Conservation (phyloP, 345 rosid genomes). For the Citrus unshiu region DNA sequence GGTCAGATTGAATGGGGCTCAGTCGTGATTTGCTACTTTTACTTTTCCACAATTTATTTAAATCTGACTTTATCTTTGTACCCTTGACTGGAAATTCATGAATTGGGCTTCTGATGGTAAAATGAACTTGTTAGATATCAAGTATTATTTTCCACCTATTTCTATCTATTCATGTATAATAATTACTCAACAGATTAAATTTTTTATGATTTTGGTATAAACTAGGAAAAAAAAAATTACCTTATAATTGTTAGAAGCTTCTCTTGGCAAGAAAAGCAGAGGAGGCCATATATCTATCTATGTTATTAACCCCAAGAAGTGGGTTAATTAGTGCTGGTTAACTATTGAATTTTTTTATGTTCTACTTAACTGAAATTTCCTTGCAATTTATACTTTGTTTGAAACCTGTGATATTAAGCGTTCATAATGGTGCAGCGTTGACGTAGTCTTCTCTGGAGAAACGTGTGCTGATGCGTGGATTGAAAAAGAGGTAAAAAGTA, state of each 20-base stretch:
- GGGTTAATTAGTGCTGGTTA: not conserved
- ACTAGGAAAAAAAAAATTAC: not conserved
- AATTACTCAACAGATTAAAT: not conserved
- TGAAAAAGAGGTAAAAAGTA: conserved; percentile 64
- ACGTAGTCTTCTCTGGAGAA: conserved; percentile 73
- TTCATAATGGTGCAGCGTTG: conserved; percentile 57
- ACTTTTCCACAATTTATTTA: not conserved
- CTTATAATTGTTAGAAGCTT: not conserved
- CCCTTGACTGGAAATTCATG: not conserved
- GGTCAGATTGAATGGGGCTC: not conserved
- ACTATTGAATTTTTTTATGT: not conserved
- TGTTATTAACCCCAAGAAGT: not conserved
- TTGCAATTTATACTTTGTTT: not conserved
- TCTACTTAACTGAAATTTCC: conserved; percentile 1
- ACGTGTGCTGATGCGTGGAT: conserved; percentile 94
- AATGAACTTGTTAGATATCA: not conserved
- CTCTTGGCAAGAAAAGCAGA: not conserved
- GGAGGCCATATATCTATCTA: not conserved
- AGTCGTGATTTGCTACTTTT: not conserved
- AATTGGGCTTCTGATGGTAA: not conserved
- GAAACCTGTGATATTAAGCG: conserved; percentile 4
- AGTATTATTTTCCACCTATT: not conserved
- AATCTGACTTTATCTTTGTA: not conserved
- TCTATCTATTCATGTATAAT: not conserved
- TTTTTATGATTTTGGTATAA: not conserved